Percentiles rank a stretch among this genome's conserved stretches.
Evolutionary conservation across 495 filamentous ascomycete genomes (phyloP).

Genomic region (Penicillium flavigenum): DNA sequence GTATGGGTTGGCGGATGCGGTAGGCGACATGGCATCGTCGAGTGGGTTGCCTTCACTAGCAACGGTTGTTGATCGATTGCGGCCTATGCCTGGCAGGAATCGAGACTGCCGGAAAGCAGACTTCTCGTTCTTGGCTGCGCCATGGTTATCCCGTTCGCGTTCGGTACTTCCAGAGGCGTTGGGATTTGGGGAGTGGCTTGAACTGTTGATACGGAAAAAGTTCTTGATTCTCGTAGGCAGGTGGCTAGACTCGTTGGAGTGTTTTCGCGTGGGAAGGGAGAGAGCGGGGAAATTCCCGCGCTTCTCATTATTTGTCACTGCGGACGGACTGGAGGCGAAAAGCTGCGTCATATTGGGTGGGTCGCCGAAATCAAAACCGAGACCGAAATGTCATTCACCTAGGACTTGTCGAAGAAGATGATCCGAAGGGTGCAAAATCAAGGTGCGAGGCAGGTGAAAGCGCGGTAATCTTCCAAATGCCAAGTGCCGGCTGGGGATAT

Average conservation of each 20-base stretch:
- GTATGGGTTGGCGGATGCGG: constrained; percentile 93
- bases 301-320: constrained; percentile 46
- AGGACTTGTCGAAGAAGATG: constrained; percentile 4
- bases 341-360: constrained; percentile 45
- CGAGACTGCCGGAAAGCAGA: constrained; percentile 75
- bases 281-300: constrained; percentile 48
- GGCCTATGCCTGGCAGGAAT: constrained; percentile 75
- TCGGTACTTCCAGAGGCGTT: constrained; percentile 39
- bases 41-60: constrained; percentile 91
- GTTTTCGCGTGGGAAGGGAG: constrained; percentile 50
- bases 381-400: constrained; percentile 2
- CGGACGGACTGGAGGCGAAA: constrained; percentile 44
- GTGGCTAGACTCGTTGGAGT: constrained; percentile 55
- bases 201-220: constrained; percentile 94
- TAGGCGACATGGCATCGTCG: constrained; percentile 86
- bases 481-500: constrained; percentile 23
- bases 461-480: constrained; percentile 11
- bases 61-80: constrained; percentile 81
- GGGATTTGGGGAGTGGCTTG: constrained; percentile 48
- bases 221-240: constrained; percentile 90
- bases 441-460: constrained; percentile 14
- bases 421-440: constrained; percentile 11
- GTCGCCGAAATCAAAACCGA: constrained; percentile 1
- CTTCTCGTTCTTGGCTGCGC: constrained; percentile 55
- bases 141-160: constrained; percentile 38